Conservation (phyloP, 2,329 filamentous ascomycete genomes). For the Alternaria viburni region DNA sequence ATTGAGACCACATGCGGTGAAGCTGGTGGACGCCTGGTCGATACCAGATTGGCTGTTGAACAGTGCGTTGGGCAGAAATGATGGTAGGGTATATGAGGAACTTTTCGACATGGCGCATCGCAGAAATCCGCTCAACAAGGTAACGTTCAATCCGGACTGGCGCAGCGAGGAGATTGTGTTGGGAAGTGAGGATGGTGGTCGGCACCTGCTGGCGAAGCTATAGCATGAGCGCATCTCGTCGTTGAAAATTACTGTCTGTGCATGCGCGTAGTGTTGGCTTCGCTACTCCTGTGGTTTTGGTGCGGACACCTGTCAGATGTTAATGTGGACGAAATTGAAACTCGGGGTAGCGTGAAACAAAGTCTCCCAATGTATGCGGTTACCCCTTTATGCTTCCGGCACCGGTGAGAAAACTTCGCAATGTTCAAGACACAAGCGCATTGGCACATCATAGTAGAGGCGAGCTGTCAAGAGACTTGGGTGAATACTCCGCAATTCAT, state of each 20-base stretch:
- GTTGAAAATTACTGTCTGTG: background rate
- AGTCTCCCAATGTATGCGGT: background rate
- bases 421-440: background rate
- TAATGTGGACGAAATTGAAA: background rate
- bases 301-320: conserved; percentile 10
- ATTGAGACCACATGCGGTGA: conserved; percentile 59
- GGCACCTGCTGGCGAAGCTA: conserved; percentile 34
- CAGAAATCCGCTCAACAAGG: conserved; percentile 58
- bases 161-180: conserved; percentile 57
- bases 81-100: conserved; percentile 62
- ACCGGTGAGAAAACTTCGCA: background rate
- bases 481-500: background rate
- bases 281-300: background rate
- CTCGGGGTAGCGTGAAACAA: conserved; percentile 13
- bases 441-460: background rate
- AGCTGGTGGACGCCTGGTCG: conserved; percentile 60
- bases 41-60: conserved; percentile 61
- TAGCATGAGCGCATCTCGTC: conserved; percentile 5
- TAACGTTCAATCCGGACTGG: conserved; percentile 60
- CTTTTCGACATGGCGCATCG: conserved; percentile 59
- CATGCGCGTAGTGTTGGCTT: background rate
- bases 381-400: conserved; percentile 1
- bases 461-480: background rate
- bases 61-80: conserved; percentile 58
- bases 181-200: conserved; percentile 51